Percentiles rank a stretch among this genome's conserved stretches.
These are phyloP conservation scores for Lenzites betulinus DNA, from an alignment of 768 basidiomycete genomes.

Conservation along the genomic window DNA sequence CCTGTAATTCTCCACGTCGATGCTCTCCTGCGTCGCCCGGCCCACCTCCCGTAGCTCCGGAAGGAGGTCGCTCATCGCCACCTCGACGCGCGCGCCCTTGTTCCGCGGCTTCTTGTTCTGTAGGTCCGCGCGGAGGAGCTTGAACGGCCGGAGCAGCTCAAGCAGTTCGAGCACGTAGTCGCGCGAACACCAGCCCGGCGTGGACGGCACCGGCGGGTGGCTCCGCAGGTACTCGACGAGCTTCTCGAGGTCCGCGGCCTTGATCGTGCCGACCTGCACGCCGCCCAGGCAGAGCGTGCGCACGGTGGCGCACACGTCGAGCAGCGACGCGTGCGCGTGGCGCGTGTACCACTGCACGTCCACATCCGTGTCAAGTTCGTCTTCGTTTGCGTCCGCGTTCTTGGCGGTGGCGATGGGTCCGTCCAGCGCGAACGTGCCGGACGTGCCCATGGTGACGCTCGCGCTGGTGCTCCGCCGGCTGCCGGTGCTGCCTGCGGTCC, in stretches of 20 bases:
- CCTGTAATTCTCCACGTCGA: constrained; percentile 16
- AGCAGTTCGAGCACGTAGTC: constrained; percentile 24
- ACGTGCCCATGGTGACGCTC: constrained; percentile 12
- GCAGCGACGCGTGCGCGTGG: constrained; percentile 8
- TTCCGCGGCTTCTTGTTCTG: constrained; percentile 3
- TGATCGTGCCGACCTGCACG: constrained; percentile 21
- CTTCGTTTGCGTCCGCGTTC: neutral
- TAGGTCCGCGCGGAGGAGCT: constrained; percentile 16
- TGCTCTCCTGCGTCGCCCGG: constrained; percentile 21
- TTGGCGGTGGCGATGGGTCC: neutral
- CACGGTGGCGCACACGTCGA: constrained; percentile 18
- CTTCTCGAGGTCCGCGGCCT: constrained; percentile 17
- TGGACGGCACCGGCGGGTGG: constrained; percentile 17
- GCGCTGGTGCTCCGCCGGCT: constrained; percentile 12
- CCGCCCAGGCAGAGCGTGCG: constrained; percentile 22
- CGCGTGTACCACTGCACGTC: constrained; percentile 20
- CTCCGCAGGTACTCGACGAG: constrained; percentile 19
- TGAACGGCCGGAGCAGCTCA: constrained; percentile 21
- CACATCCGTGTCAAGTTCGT: neutral
- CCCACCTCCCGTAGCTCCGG: constrained; percentile 18
- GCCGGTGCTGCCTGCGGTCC: neutral
- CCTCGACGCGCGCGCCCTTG: constrained; percentile 6
- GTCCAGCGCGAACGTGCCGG: neutral
- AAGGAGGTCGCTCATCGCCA: constrained; percentile 10
- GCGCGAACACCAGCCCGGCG: constrained; percentile 17